Evolutionary conservation across 768 basidiomycete species (phyloP).

Genomic region (Trametes elegans): DNA sequence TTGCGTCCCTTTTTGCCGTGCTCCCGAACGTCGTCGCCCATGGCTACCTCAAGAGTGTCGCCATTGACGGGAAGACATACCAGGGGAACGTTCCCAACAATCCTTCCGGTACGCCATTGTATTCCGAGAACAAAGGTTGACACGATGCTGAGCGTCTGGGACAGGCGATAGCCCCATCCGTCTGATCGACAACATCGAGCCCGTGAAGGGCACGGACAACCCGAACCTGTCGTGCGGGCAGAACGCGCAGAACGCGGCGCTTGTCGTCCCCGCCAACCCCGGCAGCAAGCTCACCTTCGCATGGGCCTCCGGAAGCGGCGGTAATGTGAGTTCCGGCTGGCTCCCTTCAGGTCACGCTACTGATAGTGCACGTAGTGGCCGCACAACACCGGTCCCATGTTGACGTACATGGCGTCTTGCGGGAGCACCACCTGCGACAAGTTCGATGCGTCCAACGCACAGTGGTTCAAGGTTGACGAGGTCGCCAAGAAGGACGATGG

Average conservation of each 20-base stretch:
- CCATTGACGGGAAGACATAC: slow-evolving; percentile 44
- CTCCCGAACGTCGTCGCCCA: slow-evolving; percentile 38
- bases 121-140: too few species aligned
- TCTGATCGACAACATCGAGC: slow-evolving; percentile 37
- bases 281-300: slow-evolving; percentile 51
- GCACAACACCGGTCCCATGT: slow-evolving; percentile 65
- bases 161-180: slow-evolving; percentile 34
- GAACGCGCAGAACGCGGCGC: slow-evolving; percentile 44
- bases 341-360: slow-evolving; percentile 22
- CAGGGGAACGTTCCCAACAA: slow-evolving; percentile 39
- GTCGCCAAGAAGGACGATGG: slow-evolving; percentile 26
- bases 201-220: slow-evolving; percentile 57
- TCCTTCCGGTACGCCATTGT: slow-evolving; percentile 28
- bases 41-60: slow-evolving; percentile 41
- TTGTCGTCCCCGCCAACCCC: slow-evolving; percentile 55
- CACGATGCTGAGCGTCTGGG: background rate
- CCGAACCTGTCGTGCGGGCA: slow-evolving; percentile 57
- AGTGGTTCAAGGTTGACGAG: slow-evolving; percentile 66
- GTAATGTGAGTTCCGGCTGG: slow-evolving; percentile 19
- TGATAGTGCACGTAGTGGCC: slow-evolving; percentile 37
- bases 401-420: slow-evolving; percentile 74
- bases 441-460: slow-evolving; percentile 56
- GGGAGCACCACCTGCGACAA: slow-evolving; percentile 52
- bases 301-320: slow-evolving; percentile 48
- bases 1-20: slow-evolving; percentile 20